Base-by-base conservation (phyloP, 805 yeast genomes). In the Starmerella geochares region DNA sequence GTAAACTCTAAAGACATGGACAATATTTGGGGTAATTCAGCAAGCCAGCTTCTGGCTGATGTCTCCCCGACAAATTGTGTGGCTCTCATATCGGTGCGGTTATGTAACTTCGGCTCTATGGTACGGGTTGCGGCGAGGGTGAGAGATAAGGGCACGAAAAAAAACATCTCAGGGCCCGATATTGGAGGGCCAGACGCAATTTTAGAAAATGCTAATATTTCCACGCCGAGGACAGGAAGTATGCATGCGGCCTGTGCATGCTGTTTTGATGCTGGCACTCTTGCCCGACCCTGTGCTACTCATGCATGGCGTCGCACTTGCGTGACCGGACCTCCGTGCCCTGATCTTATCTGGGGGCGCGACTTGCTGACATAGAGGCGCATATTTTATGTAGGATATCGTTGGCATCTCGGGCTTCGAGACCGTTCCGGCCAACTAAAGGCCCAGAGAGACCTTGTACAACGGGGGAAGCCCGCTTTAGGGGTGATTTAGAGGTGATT, bases 1-100 rank as follows among this genome's bases (percentile, higher is more conserved):
- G 48, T 54, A 39, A 54, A 54, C n/a, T 51, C 58, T 4, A 54
- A 47, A 5, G 56, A 47, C 58, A 54, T 54, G 33, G 7, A 16
- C 8, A 13, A 13, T 3, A 29, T 9, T 27, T 8, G 9, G 47
- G 16, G 20, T 9, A 27, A 14, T 9, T 24, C 10, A 33, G 16
- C 37, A 17, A 33, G 21, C 37, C 33, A 13, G 33, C 32, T 40
- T 27, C 11, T 8, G n/a, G 23, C 21, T 17, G 33, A 21, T 23
- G 32, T 23, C 8, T 17, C 25, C 28, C 28, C 37, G 46, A 29
- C 37, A 32, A 31, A 21, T 31, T 25, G 47, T 13, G 21, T n/a
- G 35, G 23, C 28, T 19, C 23, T 27, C 32, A 27, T 40, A 40
- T 40, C 44, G 38, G 39, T 21, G 28, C 21, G 9, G 47, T 43